Base-by-base conservation (phyloP, 805 yeast species). In the Yarrowia yakushimensis region DNA sequence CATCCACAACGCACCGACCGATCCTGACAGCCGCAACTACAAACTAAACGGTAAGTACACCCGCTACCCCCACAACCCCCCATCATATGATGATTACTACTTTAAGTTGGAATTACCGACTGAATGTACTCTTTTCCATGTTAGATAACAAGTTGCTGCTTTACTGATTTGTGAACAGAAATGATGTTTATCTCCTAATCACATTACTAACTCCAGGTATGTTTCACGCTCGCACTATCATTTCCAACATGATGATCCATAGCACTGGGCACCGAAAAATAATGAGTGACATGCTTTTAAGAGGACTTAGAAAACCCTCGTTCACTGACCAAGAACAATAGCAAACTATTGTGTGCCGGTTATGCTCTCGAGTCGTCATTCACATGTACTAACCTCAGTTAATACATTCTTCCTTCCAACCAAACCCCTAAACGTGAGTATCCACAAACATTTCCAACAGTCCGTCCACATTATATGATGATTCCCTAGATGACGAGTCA, bases 31-130 rank as follows among this genome's bases (percentile, higher is more conserved):
- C 23, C 15, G 4, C 15, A 5, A 31, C 34, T 31, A 23, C 48
- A n/a, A 23, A 20, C 63, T 41, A 50, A 59, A 63, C 30, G 60
- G 64, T 43, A 62, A 13, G 50, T 62, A 43, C 37, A n/a, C 12
- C 34, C 10, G 28, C n/a, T 28, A n/a, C n/a, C 25, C 34, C 27
- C 25, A 6, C 37, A 42, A n/a, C n/a, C n/a, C n/a, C 17, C 23
- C 31, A 12, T 60, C 31, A 67, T 60, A 67, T 73, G 76, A 74
- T 73, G 77, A 73, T 65, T 54, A 55, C 87, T 88, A 90, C 87
- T 88, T 84, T 79, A 88, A 88, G 96, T 97, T 91, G 97, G 97
- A 91, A 91, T 91, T 91, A 91, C 97, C 85, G 87, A 87, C 97
- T 87, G 97, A 91, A 85, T 76, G 81, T 52, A 52, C 59, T 52